These are phyloP conservation scores for Diversispora eburnea DNA, from an alignment of 192 early-diverging fungal genomes.

Conservation along the genomic window DNA sequence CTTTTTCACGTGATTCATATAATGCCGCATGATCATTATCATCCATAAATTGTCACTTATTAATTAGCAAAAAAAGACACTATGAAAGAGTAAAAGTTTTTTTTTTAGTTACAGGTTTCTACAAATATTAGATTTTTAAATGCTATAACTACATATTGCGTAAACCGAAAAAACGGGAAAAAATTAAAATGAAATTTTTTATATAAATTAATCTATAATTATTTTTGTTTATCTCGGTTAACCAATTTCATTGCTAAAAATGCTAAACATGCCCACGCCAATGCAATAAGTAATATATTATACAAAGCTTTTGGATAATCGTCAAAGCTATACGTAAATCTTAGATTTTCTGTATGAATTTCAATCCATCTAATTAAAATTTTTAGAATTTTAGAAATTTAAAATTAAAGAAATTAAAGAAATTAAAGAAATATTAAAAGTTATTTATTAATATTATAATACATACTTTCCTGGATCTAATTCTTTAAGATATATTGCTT, in stretches of 20 bases:
- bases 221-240: slow-evolving; percentile 53
- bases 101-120: too few relatives aligned
- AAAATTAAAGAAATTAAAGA: not conserved
- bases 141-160: too few relatives aligned
- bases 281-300: slow-evolving; percentile 41
- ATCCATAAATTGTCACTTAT: too few relatives aligned
- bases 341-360: slow-evolving; percentile 30
- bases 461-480: slow-evolving; percentile 34
- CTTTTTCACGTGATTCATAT: too few relatives aligned
- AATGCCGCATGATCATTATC: too few relatives aligned
- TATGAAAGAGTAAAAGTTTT: too few relatives aligned
- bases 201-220: slow-evolving; percentile 1
- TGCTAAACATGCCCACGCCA: slow-evolving; percentile 53
- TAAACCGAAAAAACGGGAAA: too few relatives aligned
- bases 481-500: slow-evolving; percentile 57
- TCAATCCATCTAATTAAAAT: slow-evolving; percentile 29
- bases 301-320: slow-evolving; percentile 44
- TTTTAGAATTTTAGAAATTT: not conserved
- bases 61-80: too few relatives aligned
- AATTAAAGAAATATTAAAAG: not conserved
- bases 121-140: too few relatives aligned
- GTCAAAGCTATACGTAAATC: slow-evolving; percentile 40
- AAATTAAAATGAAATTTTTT: too few relatives aligned
- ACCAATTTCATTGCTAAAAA: slow-evolving; percentile 53
- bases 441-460: not conserved